A percentile compares a stretch with the other conserved stretches of the same genome.
Conservation (phyloP, 495 filamentous ascomycete genomes). For the Penicillium soppii region DNA sequence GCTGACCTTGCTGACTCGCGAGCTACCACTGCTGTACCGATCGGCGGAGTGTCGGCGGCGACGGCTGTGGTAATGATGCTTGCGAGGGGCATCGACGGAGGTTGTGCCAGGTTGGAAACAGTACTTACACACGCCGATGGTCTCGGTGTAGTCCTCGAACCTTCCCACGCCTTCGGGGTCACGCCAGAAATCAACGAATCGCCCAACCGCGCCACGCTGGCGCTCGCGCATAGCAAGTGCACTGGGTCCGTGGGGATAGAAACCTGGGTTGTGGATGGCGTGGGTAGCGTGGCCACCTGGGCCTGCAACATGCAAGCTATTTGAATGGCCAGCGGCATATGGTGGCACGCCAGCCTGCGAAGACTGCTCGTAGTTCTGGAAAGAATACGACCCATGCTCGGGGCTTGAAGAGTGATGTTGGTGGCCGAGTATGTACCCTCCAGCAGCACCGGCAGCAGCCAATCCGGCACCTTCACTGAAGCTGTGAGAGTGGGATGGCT, state of each 20-base stretch:
- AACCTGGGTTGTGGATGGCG: constrained; percentile 25
- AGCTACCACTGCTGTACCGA: constrained; percentile 41
- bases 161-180: constrained; percentile 66
- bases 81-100: constrained; percentile 62
- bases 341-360: constrained; percentile 26
- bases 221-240: constrained; percentile 45
- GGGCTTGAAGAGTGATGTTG: constrained; percentile 40
- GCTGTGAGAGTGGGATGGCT: constrained; percentile 33
- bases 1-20: constrained; percentile 54
- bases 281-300: constrained; percentile 41
- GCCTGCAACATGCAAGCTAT: constrained; percentile 46
- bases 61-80: constrained; percentile 53
- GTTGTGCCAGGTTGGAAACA: constrained; percentile 66
- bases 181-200: constrained; percentile 63
- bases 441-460: constrained; percentile 48
- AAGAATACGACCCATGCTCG: constrained; percentile 25
- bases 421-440: constrained; percentile 48
- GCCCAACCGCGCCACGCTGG: constrained; percentile 54
- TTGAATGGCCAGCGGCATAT: constrained; percentile 34
- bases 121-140: constrained; percentile 65
- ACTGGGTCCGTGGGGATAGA: constrained; percentile 22
- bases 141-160: constrained; percentile 73
- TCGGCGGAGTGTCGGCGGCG: constrained; percentile 43
- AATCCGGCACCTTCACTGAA: constrained; percentile 39
- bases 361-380: constrained; percentile 30